These are phyloP conservation scores for Cyberlindnera mississippiensis DNA, from an alignment of 805 yeast genomes.

Conservation along the genomic window DNA sequence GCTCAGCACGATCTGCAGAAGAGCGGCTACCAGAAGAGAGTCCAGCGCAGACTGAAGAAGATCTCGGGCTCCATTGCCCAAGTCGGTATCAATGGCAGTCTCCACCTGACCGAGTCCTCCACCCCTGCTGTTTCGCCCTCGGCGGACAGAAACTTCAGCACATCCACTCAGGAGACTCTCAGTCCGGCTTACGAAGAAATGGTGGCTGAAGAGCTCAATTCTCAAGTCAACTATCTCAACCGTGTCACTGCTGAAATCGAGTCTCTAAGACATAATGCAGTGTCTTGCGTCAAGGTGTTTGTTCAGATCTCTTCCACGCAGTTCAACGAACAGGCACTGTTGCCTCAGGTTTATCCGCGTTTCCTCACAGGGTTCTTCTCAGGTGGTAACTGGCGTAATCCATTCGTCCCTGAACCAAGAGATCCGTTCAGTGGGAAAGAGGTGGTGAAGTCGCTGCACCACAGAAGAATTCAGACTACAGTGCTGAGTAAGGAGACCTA, in stretches of 20 bases:
- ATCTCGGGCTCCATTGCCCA: slow-evolving; percentile 55
- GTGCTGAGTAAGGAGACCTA: slow-evolving; percentile 49
- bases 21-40: slow-evolving; percentile 42
- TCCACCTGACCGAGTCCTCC: slow-evolving; percentile 40
- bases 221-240: slow-evolving; percentile 29
- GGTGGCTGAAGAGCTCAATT: slow-evolving; percentile 10
- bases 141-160: slow-evolving; percentile 11
- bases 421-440: slow-evolving; percentile 28
- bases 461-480: slow-evolving; percentile 34
- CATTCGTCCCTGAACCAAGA: slow-evolving; percentile 44
- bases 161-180: slow-evolving; percentile 25
- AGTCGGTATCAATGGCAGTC: slow-evolving; percentile 58
- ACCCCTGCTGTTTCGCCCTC: not conserved
- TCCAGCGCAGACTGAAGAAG: slow-evolving; percentile 47
- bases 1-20: slow-evolving; percentile 46
- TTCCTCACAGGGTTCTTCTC: slow-evolving; percentile 61
- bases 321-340: slow-evolving; percentile 25
- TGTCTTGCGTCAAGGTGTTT: slow-evolving; percentile 28
- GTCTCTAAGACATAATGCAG: slow-evolving; percentile 31
- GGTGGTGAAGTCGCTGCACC: slow-evolving; percentile 21
- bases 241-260: slow-evolving; percentile 39
- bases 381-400: slow-evolving; percentile 80
- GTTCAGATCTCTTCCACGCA: slow-evolving; percentile 28
- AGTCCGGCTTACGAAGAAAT: slow-evolving; percentile 12
- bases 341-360: slow-evolving; percentile 68